A percentile compares a stretch with the other conserved stretches of the same genome.
Conservation (phyloP, 768 basidiomycete species). For the Rhodotorula kratochvilovae region DNA sequence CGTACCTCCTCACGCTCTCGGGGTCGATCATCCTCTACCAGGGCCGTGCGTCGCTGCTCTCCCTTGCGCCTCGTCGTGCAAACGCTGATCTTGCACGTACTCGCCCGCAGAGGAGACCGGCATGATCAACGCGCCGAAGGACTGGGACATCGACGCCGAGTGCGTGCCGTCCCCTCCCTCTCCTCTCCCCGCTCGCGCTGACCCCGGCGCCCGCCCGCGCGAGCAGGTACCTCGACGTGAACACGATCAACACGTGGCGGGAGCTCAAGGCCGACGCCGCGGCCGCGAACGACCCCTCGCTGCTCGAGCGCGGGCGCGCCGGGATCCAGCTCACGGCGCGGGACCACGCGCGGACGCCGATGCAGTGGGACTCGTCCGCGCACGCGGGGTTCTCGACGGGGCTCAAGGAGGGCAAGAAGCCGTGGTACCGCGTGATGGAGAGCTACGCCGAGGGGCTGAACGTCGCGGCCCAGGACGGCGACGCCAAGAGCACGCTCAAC, state of each 20-base stretch:
- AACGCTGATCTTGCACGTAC: too few relatives aligned
- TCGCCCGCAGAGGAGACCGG: slow-evolving; percentile 55
- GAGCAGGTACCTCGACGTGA: slow-evolving; percentile 6
- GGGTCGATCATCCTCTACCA: slow-evolving; percentile 72
- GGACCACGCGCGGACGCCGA: slow-evolving; percentile 66
- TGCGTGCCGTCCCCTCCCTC: slow-evolving; percentile 51
- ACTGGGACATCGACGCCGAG: slow-evolving; percentile 62
- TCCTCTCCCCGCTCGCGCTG: background rate
- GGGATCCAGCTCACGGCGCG: slow-evolving; percentile 46
- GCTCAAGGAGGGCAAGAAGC: background rate
- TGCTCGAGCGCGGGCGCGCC: slow-evolving; percentile 15
- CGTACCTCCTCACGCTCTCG: slow-evolving; percentile 59
- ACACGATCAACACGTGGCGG: slow-evolving; percentile 21
- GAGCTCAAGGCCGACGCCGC: slow-evolving; percentile 15
- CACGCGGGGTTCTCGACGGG: slow-evolving; percentile 22
- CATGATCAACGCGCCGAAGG: slow-evolving; percentile 51
- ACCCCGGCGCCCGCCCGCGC: too few relatives aligned
- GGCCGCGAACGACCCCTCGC: background rate
- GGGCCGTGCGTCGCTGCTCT: slow-evolving; percentile 49
- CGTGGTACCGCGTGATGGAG: slow-evolving; percentile 38
- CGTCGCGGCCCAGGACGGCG: slow-evolving; percentile 53
- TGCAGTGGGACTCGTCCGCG: slow-evolving; percentile 44
- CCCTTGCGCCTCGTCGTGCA: background rate
- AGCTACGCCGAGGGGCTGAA: slow-evolving; percentile 33
- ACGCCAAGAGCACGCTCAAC: slow-evolving; percentile 56